These are phyloP conservation scores for Lecanicillium sp. DNA, from an alignment of 2,329 filamentous ascomycete species.

Conservation along the genomic window DNA sequence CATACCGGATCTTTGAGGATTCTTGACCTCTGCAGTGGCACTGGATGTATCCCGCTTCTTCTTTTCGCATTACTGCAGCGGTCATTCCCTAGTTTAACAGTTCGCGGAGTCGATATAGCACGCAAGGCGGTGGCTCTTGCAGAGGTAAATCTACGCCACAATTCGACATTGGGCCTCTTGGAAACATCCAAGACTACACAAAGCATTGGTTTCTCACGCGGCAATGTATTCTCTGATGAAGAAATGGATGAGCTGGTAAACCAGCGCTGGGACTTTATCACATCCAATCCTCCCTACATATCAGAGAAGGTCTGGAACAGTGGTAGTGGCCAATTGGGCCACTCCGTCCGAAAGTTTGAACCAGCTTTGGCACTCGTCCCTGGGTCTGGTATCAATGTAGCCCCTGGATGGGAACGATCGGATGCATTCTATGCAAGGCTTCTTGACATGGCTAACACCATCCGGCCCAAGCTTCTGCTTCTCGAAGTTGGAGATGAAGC, in stretches of 20 bases:
- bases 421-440: constrained; percentile 63
- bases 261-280: constrained; percentile 53
- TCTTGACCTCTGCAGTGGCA: constrained; percentile 83
- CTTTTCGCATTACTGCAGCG: constrained; percentile 54
- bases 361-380: constrained; percentile 72
- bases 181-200: constrained; percentile 11
- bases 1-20: constrained; percentile 43
- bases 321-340: constrained; percentile 39
- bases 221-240: constrained; percentile 40
- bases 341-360: constrained; percentile 77
- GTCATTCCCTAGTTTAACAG: constrained; percentile 32
- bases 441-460: constrained; percentile 41
- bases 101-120: constrained; percentile 72
- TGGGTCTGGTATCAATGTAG: constrained; percentile 17
- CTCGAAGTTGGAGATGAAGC: constrained; percentile 65
- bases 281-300: constrained; percentile 90
- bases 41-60: constrained; percentile 80
- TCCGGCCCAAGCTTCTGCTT: constrained; percentile 48
- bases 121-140: constrained; percentile 57
- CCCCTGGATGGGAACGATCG: constrained; percentile 26
- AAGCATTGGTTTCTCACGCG: constrained; percentile 35
- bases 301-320: constrained; percentile 43
- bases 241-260: constrained; percentile 21
- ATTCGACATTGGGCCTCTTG: constrained; percentile 24
- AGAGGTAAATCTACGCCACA: constrained; percentile 51